Base-by-base conservation (phyloP, 2,329 filamentous ascomycete species). In the Scedosporium aurantiacum region DNA sequence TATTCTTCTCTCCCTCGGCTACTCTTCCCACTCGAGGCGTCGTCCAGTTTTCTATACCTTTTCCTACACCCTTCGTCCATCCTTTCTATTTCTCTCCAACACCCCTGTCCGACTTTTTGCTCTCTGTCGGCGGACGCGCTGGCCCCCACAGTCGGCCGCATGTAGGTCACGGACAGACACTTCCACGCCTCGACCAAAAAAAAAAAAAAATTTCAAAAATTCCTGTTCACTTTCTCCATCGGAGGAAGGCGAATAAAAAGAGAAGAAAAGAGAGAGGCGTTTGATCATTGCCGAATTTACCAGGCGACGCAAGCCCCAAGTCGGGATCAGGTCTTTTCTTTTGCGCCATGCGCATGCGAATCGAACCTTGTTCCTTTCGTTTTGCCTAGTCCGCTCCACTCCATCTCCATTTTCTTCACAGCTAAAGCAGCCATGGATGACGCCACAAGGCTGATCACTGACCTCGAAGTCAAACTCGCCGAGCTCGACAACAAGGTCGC, bases 401-500 rank as follows among this genome's bases (percentile, higher is more conserved):
- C 27, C 54, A 18, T 32, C 54, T 57, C 23, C 27, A n/a, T 23
- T 16, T 21, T 27, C 14, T 2, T 2, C 27, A 57, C 21, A 23
- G 37, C 18, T 28, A 43, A 27, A 41, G 32, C 10, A 43, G 58
- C 58, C 5, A 60, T 60, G 60, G 60, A 62, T 54, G 60, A 62
- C 55, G 56, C 60, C 41, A 55, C 76, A 67, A 76, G 68, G 66
- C 75, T 83, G 64, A 74, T 81, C 65, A 74, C 76, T 61, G 77
- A 79, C 71, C 76, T 85, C 69, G 75, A 79, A 66, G 72, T 72
- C 67, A 82, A 79, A 76, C 79, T 83, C 65, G 73, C 72, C 67
- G 76, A 83, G 67, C 80, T 86, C 60, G 81, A 86, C 68, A 73
- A 75, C 69, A 81, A 80, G 69, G 81, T 86, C 67, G 76, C 74